Conservation (phyloP, 371 early-diverging fungal species). For the Mucor piriformis region DNA sequence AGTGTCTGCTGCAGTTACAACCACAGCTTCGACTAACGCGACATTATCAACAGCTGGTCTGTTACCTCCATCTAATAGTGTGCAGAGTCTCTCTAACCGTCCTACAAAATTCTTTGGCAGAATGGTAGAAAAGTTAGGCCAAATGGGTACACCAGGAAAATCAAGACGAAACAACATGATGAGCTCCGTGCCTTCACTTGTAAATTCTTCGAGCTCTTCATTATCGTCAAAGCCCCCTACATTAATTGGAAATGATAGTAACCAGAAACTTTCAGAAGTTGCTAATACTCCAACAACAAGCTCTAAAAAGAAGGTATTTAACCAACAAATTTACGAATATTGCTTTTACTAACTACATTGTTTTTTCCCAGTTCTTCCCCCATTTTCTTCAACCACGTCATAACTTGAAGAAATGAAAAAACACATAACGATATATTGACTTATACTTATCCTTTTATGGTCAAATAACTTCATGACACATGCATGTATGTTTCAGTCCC, state of each 20-base stretch:
- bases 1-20: background rate
- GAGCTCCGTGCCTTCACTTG: background rate
- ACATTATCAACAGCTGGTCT: conserved; percentile 9
- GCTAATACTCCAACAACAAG: background rate
- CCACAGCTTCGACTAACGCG: background rate
- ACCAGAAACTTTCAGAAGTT: background rate
- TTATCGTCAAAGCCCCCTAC: conserved; percentile 1
- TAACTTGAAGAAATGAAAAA: conserved; percentile 8
- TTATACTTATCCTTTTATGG: background rate
- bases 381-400: conserved; percentile 22
- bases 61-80: conserved; percentile 5
- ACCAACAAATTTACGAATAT: background rate
- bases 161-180: conserved; percentile 2
- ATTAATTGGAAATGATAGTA: background rate
- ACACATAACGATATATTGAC: background rate
- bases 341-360: background rate
- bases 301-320: conserved; percentile 22
- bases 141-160: conserved; percentile 20
- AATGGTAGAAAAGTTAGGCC: conserved; percentile 22
- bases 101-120: conserved; percentile 20
- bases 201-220: background rate
- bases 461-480: background rate
- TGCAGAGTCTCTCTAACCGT: background rate
- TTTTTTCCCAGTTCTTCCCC: conserved; percentile 17
- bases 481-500: background rate